Evolutionary conservation across 139 green algal genomes (phyloP).

Genomic region (Volvox reticuliferus): DNA sequence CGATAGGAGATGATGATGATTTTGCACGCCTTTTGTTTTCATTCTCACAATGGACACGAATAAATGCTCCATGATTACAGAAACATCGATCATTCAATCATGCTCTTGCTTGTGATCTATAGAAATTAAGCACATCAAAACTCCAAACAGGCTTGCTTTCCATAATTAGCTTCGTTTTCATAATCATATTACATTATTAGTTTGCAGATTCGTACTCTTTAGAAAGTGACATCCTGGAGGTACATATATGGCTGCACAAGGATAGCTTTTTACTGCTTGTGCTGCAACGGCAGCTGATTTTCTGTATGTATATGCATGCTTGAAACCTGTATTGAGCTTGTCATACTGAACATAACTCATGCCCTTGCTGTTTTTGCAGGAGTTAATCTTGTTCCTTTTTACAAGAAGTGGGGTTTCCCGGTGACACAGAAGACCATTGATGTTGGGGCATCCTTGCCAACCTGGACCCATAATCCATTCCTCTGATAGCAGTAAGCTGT

Average conservation of each 20-base stretch:
- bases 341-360: not conserved
- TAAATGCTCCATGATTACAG: not conserved
- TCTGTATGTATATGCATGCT: not conserved
- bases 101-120: no score
- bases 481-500: not conserved
- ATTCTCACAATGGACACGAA: not conserved
- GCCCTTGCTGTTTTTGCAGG: not conserved
- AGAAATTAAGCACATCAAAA: no score
- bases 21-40: not conserved
- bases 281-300: not conserved
- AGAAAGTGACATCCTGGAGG: not conserved
- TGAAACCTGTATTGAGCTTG: not conserved
- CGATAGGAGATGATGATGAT: not conserved
- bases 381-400: conserved; percentile 34
- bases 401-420: conserved; percentile 10
- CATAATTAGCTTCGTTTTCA: no score
- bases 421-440: not conserved
- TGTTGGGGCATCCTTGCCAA: not conserved
- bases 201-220: not conserved
- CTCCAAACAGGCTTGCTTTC: no score
- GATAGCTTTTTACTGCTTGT: not conserved
- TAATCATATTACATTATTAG: not conserved
- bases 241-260: not conserved
- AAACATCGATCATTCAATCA: not conserved
- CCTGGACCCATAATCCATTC: not conserved